phyloP scores from a whole-genome alignment of 768 basidiomycete genomes.

The Lactifluus echinatus region DNA sequence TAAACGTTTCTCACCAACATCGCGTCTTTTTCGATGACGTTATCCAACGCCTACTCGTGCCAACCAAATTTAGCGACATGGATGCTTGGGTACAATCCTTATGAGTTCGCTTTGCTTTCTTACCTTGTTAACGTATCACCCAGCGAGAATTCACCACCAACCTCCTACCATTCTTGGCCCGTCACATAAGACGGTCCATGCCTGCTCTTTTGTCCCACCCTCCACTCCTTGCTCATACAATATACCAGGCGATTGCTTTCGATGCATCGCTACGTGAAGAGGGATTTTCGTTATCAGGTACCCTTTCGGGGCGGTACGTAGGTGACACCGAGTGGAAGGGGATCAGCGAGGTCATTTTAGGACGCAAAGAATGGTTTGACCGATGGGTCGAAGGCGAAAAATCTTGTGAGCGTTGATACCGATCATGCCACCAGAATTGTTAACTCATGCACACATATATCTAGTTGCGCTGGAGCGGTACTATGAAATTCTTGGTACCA shows the following conservation, averaged over 20 bases:
- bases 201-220: conserved; percentile 69
- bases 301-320: conserved; percentile 32
- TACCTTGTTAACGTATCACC: conserved; percentile 2
- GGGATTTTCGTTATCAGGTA: conserved; percentile 57
- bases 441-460: neutral
- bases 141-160: conserved; percentile 79
- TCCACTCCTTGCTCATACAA: conserved; percentile 86
- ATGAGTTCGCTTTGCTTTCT: neutral
- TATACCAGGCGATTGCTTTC: conserved; percentile 86
- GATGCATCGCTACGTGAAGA: conserved; percentile 70
- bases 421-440: neutral
- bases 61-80: conserved; percentile 52
- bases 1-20: conserved; percentile 84
- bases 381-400: conserved; percentile 87
- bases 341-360: conserved; percentile 72
- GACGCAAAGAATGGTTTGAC: conserved; percentile 81
- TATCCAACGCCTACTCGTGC: conserved; percentile 59
- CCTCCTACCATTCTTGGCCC: conserved; percentile 66
- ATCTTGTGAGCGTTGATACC: conserved; percentile 49
- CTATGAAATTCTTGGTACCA: conserved; percentile 66
- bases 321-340: conserved; percentile 53
- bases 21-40: conserved; percentile 66
- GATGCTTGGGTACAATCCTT: conserved; percentile 61
- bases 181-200: conserved; percentile 67
- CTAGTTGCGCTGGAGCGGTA: conserved; percentile 86